Evolutionary conservation across 805 yeast genomes (phyloP).

Genomic region (Ogataea ramenticola): DNA sequence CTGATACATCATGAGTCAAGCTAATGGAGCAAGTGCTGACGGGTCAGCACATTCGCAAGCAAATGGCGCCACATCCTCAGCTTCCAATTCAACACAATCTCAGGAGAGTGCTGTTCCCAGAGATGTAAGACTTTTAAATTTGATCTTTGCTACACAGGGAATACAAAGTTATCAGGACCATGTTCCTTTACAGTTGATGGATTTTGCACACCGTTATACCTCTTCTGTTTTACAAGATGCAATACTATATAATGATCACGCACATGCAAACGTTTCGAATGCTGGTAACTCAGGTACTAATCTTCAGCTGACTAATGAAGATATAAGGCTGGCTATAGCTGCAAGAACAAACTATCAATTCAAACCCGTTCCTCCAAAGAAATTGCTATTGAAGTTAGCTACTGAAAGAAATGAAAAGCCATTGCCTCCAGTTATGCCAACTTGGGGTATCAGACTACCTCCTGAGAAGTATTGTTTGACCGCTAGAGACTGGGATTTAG

Average conservation of each 20-base stretch:
- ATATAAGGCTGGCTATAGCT: slow-evolving; percentile 84
- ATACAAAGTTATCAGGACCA: slow-evolving; percentile 90
- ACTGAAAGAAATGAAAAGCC: slow-evolving; percentile 85
- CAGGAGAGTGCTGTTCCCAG: slow-evolving; percentile 49
- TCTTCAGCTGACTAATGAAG: slow-evolving; percentile 72
- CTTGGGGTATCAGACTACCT: slow-evolving; percentile 89
- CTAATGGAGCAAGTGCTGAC: not conserved
- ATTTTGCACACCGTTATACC: slow-evolving; percentile 89
- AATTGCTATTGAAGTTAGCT: slow-evolving; percentile 82
- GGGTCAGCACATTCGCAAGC: not conserved
- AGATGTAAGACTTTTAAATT: slow-evolving; percentile 84
- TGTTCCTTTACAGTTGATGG: slow-evolving; percentile 94
- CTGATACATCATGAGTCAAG: not conserved
- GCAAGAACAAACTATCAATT: slow-evolving; percentile 94
- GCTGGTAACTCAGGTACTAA: slow-evolving; percentile 30
- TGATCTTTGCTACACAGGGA: slow-evolving; percentile 90
- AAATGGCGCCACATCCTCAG: not conserved
- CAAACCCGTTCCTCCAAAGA: slow-evolving; percentile 94
- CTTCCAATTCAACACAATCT: too few species aligned
- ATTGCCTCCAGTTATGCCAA: slow-evolving; percentile 84
- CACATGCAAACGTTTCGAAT: slow-evolving; percentile 34
- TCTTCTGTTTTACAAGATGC: slow-evolving; percentile 86
- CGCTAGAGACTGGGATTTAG: slow-evolving; percentile 67
- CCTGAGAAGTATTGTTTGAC: slow-evolving; percentile 96
- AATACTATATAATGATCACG: slow-evolving; percentile 78